Evolutionary conservation across 345 rosid genomes (phyloP), one percentile per base, ranked within the genome.

Genomic region (Acer campestre): DNA sequence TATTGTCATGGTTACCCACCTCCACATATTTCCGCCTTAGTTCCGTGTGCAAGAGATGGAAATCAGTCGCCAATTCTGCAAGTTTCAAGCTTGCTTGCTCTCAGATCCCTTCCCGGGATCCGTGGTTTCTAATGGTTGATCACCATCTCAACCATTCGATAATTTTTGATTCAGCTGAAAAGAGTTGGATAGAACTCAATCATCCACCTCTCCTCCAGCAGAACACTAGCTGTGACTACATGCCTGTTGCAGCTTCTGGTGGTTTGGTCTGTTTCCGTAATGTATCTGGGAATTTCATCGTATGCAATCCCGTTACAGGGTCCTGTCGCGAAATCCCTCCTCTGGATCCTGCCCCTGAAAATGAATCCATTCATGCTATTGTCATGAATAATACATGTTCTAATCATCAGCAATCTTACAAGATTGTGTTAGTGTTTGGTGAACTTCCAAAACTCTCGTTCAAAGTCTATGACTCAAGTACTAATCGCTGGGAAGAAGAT

Each of bases 31-130:
- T 87, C 83, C 90, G 95, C 61, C 67, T 88, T 71, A 74, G 70
- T 73, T 93, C 94, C 3, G 97, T 94, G 70, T 91, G 93, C 97
- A 93, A 90, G 90, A 85, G 98, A 81, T 94, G 97, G 97, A 91
- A 86, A 81, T 84, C 90, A 10, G 84, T 81, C 66, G 77, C 91
- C 56, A 67, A 79, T 71, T 94, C 98, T 2, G 69, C 84, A 59
- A 90, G 94, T 82, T 94, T 94, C 88, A 90, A 84, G 81, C 86
- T 90, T 29, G 93, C 98, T 38, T 94, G 98, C 88, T 87, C 93
- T 0, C 84, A 81, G 38, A 70, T 94, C 82, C 91, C 87, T 72
- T 68, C 84, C 66, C 82, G 98, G 77, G 97, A 89, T 55, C 97
- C 98, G 42, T 94, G 97, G 91, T 94, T 91, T 86, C 86, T 87